These are phyloP conservation scores for Russula foetens DNA, from an alignment of 768 basidiomycete species.

Conservation along the genomic window DNA sequence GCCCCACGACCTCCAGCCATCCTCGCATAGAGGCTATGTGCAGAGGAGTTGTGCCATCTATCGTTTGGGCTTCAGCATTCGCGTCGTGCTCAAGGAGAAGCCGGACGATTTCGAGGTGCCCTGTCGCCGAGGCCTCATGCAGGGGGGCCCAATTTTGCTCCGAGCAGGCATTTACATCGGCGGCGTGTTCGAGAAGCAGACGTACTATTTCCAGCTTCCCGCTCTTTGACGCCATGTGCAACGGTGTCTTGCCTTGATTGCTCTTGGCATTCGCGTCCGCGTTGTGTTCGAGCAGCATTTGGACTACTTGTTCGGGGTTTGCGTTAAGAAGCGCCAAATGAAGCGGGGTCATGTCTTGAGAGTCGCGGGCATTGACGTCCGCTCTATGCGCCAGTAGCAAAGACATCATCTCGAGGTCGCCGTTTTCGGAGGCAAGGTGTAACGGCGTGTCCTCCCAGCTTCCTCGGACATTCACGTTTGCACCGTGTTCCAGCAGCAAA, in stretches of 20 bases:
- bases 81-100: background rate
- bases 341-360: background rate
- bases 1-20: background rate
- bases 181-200: background rate
- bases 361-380: background rate
- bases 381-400: background rate
- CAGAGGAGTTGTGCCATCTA: background rate
- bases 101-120: background rate
- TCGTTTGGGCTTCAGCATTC: background rate
- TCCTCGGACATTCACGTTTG: background rate
- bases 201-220: background rate
- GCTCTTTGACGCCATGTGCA: background rate
- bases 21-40: background rate
- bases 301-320: background rate
- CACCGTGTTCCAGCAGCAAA: background rate
- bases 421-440: background rate
- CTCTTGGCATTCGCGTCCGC: background rate
- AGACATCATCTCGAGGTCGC: background rate
- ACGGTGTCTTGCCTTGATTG: background rate
- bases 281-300: background rate
- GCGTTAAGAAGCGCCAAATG: background rate
- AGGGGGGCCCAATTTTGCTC: background rate
- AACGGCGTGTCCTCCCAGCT: background rate
- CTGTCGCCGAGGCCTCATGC: background rate
- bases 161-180: background rate